Percentiles rank a stretch among this genome's conserved stretches.
Evolutionary conservation across 78 protist species (phyloP).

Genomic region (Anaeramoeba ignava): DNA sequence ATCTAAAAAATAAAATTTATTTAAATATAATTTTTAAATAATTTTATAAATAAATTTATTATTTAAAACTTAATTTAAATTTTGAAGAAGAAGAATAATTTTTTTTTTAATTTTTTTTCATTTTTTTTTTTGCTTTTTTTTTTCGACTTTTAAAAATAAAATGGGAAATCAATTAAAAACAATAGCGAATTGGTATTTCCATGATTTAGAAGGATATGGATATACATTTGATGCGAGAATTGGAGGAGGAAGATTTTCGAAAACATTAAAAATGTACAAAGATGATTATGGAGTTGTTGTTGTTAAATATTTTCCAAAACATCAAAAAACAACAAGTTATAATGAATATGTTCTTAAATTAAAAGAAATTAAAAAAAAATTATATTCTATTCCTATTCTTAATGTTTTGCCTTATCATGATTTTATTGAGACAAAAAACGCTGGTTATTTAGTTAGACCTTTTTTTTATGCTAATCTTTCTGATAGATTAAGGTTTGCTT

Average conservation of each 20-base stretch:
- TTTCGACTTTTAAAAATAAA: too few species aligned
- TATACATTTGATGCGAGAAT: not conserved
- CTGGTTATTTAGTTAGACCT: conserved; percentile 59
- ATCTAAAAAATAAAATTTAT: too few species aligned
- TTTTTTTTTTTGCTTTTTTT: too few species aligned
- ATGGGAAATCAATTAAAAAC: not conserved
- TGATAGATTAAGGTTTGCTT: conserved; percentile 36
- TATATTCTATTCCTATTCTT: not conserved
- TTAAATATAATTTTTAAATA: too few species aligned
- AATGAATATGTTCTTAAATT: not conserved
- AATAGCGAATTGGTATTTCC: not conserved
- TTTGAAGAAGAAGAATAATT: too few species aligned
- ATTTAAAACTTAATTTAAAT: too few species aligned
- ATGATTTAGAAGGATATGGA: not conserved
- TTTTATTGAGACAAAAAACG: conserved; percentile 43
- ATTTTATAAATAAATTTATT: too few species aligned
- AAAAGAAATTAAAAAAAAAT: not conserved
- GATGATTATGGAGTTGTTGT: not conserved
- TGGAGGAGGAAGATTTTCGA: not conserved
- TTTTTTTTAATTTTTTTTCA: too few species aligned
- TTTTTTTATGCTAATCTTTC: conserved; percentile 33
- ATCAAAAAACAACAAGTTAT: not conserved
- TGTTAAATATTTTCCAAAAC: not conserved
- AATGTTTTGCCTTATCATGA: conserved; percentile 55
- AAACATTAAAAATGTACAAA: not conserved